Percentiles rank a stretch among this genome's conserved stretches.
Conservation (phyloP, 768 basidiomycete species). For the Mycena indigotica region DNA sequence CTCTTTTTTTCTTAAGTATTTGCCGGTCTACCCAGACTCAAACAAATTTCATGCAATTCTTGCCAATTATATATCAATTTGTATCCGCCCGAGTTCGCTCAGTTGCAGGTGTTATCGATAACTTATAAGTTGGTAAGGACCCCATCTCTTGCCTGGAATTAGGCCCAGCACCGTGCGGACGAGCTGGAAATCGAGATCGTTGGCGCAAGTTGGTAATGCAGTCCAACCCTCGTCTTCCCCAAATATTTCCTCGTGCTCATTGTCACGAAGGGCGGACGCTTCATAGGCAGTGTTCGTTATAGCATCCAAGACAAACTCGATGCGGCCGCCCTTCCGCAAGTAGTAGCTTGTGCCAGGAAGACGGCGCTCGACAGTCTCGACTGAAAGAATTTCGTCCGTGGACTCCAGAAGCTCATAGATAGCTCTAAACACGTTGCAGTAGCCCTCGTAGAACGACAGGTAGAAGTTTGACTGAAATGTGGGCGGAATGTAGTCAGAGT, state of each 20-base stretch:
- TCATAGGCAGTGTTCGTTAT: constrained; percentile 28
- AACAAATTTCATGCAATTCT: no score
- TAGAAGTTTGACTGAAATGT: constrained; percentile 13
- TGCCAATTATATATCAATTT: no score
- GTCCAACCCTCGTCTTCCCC: constrained; percentile 25
- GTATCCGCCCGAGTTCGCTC: no score
- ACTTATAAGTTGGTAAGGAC: constrained; percentile 17
- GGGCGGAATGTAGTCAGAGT: constrained; percentile 11
- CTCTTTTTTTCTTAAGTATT: no score
- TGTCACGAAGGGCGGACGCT: constrained; percentile 29
- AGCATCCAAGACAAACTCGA: constrained; percentile 32
- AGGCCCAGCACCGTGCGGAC: constrained; percentile 31
- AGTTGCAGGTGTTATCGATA: no score
- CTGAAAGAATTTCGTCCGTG: constrained; percentile 8
- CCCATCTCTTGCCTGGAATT: constrained; percentile 20
- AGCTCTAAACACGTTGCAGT: constrained; percentile 26
- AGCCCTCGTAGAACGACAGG: constrained; percentile 31
- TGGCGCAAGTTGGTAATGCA: constrained; percentile 22
- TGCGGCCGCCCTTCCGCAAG: constrained; percentile 29
- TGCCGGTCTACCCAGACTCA: no score
- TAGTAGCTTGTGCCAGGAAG: constrained; percentile 12
- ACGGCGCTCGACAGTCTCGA: background rate
- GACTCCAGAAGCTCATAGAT: constrained; percentile 22
- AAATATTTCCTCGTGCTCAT: constrained; percentile 21
- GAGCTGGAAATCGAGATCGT: constrained; percentile 33